phyloP scores from a whole-genome alignment of 1,284 basidiomycete genomes.

The Abortiporus biennis region DNA sequence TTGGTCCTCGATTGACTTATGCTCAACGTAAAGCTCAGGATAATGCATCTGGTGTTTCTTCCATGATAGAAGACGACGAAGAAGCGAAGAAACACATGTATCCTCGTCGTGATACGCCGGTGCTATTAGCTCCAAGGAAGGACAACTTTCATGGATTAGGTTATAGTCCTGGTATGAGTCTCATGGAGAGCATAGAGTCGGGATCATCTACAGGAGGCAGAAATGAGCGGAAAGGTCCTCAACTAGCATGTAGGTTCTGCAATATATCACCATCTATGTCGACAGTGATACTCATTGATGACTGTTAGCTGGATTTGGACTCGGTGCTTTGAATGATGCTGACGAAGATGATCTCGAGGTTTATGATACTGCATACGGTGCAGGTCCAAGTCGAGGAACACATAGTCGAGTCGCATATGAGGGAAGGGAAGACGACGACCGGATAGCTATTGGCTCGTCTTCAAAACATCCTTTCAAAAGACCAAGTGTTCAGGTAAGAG shows the following conservation, averaged over 20 bases:
- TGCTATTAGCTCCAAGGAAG: conserved; percentile 62
- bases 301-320: conserved; percentile 68
- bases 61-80: conserved; percentile 40
- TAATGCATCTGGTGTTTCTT: conserved; percentile 23
- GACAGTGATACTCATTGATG: not conserved
- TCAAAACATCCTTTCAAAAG: too few relatives aligned
- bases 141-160: conserved; percentile 79
- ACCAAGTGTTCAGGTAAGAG: too few relatives aligned
- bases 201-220: conserved; percentile 24
- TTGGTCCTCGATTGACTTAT: conserved; percentile 86
- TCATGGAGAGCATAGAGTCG: conserved; percentile 49
- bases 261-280: conserved; percentile 5
- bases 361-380: conserved; percentile 59
- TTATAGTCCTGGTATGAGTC: conserved; percentile 58
- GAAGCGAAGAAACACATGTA: conserved; percentile 82
- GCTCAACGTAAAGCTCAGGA: conserved; percentile 72
- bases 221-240: conserved; percentile 36
- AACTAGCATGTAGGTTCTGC: conserved; percentile 56
- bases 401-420: conserved; percentile 69
- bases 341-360: conserved; percentile 89
- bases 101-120: conserved; percentile 74
- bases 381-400: conserved; percentile 23
- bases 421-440: conserved; percentile 58
- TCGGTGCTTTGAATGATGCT: conserved; percentile 82
- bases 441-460: conserved; percentile 21